phyloP scores from a whole-genome alignment of 208 protist genomes.

The Strigomonas culicis region DNA sequence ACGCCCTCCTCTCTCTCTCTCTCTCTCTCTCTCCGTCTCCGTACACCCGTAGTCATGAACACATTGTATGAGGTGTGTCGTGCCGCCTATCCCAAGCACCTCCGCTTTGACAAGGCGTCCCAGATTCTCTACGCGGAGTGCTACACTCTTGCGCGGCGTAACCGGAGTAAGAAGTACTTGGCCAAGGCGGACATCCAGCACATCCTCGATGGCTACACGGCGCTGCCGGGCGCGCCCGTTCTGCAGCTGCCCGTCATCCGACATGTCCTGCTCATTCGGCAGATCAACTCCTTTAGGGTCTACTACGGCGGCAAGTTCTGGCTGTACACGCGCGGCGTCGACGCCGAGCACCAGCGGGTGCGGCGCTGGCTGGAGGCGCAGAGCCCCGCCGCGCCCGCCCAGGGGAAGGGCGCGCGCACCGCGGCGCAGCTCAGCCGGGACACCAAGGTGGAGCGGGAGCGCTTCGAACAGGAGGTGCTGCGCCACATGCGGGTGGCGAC shows the following conservation, averaged over 20 bases:
- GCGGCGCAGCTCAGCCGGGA: constrained; percentile 16
- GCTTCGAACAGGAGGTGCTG: constrained; percentile 76
- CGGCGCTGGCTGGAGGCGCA: constrained; percentile 51
- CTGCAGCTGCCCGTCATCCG: constrained; percentile 78
- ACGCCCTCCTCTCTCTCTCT: not conserved
- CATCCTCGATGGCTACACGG: constrained; percentile 50
- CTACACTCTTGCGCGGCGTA: constrained; percentile 47
- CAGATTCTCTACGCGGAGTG: constrained; percentile 79
- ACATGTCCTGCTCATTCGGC: constrained; percentile 63
- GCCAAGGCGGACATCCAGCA: constrained; percentile 51
- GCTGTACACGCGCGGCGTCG: constrained; percentile 71
- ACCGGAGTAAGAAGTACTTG: constrained; percentile 81
- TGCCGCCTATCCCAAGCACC: constrained; percentile 68
- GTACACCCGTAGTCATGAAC: constrained; percentile 30
- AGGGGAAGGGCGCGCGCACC: not conserved
- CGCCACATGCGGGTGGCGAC: constrained; percentile 71
- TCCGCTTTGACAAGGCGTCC: constrained; percentile 78
- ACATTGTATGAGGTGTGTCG: constrained; percentile 59
- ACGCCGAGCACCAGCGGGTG: constrained; percentile 65
- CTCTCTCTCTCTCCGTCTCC: not conserved
- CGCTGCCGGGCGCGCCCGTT: constrained; percentile 54
- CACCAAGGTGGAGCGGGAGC: constrained; percentile 63
- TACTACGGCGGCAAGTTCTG: constrained; percentile 46
- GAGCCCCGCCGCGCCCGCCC: constrained; percentile 4
- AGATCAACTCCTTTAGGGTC: constrained; percentile 59